Percentiles rank a stretch among this genome's conserved stretches.
These are phyloP conservation scores for Nicotiana tomentosiformis DNA, from an alignment of 257 asterid genomes.

Conservation along the genomic window DNA sequence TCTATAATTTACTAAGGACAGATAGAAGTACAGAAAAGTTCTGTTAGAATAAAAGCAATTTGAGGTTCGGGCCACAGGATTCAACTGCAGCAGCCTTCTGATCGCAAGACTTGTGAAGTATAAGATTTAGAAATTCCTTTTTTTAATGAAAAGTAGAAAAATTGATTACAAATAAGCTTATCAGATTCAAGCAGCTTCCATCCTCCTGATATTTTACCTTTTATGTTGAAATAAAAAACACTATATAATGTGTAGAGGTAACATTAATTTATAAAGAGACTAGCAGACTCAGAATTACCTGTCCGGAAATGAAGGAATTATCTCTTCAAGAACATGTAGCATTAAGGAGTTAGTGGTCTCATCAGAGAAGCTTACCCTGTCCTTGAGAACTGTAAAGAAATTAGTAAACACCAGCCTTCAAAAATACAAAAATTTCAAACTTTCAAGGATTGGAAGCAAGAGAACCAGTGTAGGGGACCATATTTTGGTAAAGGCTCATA, in stretches of 20 bases:
- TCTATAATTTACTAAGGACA: not conserved
- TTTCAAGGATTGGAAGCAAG: not conserved
- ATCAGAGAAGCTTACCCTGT: not conserved
- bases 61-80: not conserved
- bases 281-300: constrained; percentile 10
- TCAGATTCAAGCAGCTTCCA: not conserved
- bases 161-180: not conserved
- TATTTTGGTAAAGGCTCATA: not conserved
- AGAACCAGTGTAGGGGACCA: not conserved
- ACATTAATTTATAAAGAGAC: not conserved
- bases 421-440: not conserved
- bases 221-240: not conserved
- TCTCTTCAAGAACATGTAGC: constrained; percentile 13
- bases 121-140: no score
- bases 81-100: not conserved
- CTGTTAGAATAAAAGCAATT: not conserved
- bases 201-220: not conserved
- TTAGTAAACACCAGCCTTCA: not conserved
- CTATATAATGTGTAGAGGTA: not conserved
- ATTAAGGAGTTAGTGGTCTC: constrained; percentile 12
- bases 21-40: not conserved
- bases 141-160: not conserved
- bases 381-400: constrained; percentile 7
- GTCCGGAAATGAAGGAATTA: constrained; percentile 22
- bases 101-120: not conserved